phyloP scores from a whole-genome alignment of 2,329 filamentous ascomycete species.

The Penicillium verrucosum region DNA sequence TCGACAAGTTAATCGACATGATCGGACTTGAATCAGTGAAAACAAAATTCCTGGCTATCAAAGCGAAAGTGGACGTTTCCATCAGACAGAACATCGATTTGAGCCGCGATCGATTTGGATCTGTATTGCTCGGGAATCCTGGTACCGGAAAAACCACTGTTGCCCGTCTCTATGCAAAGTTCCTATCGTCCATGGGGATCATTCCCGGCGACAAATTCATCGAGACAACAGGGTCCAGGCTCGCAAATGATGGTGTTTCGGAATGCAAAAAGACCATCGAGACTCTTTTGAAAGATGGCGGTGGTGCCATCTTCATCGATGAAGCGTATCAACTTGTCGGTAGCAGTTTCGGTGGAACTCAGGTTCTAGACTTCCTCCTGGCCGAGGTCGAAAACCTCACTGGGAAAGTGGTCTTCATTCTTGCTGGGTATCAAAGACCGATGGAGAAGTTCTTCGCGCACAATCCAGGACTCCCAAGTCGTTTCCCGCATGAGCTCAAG shows the following conservation, averaged over 20 bases:
- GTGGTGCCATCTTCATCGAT: constrained; percentile 73
- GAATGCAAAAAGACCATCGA: constrained; percentile 59
- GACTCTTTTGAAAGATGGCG: constrained; percentile 55
- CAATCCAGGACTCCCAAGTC: constrained; percentile 67
- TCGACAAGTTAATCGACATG: constrained; percentile 67
- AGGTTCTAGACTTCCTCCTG: constrained; percentile 68
- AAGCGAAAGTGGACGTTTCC: constrained; percentile 59
- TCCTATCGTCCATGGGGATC: constrained; percentile 60
- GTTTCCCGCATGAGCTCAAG: constrained; percentile 63
- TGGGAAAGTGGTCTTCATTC: constrained; percentile 67
- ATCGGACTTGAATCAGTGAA: constrained; percentile 71
- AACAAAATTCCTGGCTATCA: constrained; percentile 59
- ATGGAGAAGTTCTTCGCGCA: constrained; percentile 76
- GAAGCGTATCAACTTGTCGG: constrained; percentile 72
- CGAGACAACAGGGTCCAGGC: constrained; percentile 65
- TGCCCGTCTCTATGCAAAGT: constrained; percentile 65
- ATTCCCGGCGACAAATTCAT: constrained; percentile 60
- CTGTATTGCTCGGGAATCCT: constrained; percentile 67
- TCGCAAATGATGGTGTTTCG: constrained; percentile 61
- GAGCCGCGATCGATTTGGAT: constrained; percentile 58
- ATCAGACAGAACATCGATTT: constrained; percentile 58
- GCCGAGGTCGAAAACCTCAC: constrained; percentile 69
- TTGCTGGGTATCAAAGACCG: constrained; percentile 69
- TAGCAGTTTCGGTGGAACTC: constrained; percentile 53
- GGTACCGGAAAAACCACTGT: constrained; percentile 78